Conservation (phyloP, 163 green algal genomes). For the Scenedesmus sp. region DNA sequence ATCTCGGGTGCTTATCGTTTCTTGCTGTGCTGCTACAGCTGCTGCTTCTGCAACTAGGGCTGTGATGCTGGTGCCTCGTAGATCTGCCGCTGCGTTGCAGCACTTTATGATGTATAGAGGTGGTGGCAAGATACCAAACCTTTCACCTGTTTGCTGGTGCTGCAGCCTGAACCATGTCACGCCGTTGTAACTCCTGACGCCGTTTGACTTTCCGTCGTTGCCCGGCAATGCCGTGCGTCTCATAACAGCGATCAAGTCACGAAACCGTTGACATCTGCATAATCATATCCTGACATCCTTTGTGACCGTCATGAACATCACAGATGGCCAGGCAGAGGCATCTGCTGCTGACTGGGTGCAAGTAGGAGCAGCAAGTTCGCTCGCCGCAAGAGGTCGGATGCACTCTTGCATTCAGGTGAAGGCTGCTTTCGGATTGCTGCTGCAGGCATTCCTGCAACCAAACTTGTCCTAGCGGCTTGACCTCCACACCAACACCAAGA, state of each 20-base stretch:
- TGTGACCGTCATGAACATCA: neutral
- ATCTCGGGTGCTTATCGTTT: neutral
- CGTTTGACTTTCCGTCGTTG: neutral
- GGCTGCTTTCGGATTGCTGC: neutral
- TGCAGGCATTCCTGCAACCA: neutral
- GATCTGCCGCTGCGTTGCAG: neutral
- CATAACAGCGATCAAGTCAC: neutral
- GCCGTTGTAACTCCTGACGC: neutral
- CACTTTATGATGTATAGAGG: no score
- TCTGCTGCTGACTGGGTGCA: slow-evolving; percentile 4
- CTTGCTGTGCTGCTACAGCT: neutral
- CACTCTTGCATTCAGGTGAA: slow-evolving; percentile 20
- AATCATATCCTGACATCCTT: neutral
- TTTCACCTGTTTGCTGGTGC: no score
- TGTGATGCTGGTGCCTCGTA: neutral
- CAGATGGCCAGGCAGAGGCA: neutral
- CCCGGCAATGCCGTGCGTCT: neutral
- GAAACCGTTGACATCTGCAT: no score
- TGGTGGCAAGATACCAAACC: no score
- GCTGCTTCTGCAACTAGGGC: neutral
- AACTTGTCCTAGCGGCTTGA: neutral
- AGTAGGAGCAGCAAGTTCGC: neutral
- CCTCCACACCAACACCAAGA: neutral
- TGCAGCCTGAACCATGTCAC: neutral
- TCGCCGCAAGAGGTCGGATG: neutral